Evolutionary conservation across 768 basidiomycete genomes (phyloP), one percentile per base, ranked within the genome.

Genomic region (Artomyces pyxidatus): DNA sequence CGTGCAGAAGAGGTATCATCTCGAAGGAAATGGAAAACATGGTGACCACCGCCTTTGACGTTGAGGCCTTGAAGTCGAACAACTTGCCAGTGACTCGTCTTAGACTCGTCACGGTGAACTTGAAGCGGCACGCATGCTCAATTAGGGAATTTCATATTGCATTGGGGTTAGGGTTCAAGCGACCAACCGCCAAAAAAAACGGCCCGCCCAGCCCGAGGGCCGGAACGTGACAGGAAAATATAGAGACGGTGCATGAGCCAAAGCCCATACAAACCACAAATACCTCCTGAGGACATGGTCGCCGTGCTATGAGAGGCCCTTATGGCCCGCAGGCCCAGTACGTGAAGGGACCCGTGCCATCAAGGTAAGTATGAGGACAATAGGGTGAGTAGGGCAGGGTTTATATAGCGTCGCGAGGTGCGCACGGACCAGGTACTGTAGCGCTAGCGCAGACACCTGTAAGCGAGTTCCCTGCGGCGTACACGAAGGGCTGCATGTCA

Each of bases 141-240:
- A n/a, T n/a, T n/a, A n/a, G n/a, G n/a, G n/a, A n/a, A n/a, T n/a
- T n/a, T n/a, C n/a, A n/a, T n/a, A n/a, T n/a, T n/a, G n/a, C n/a
- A n/a, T n/a, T n/a, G n/a, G n/a, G 45, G 45, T 46, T 46, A 46
- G 45, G 45, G 45, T 46, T 46, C 35, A 35, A 5, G 16, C 45
- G 4, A 21, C 45, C 30, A 26, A 46, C 17, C 19, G 35, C 9
- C 45, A 46, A 22, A 67, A 65, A 67, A 66, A 63, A 37, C 47
- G 66, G 71, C 71, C 72, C 67, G 61, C 69, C 71, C 69, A 71
- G 72, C 71, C 71, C 70, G 72, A 74, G 73, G 73, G 73, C 74
- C 71, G 59, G 62, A 68, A 60, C 61, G 62, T 68, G 63, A 69
- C 69, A 63, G 69, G 69, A 57, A 71, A 71, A 71, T 70, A 71